Evolutionary conservation across 129 eudicot genomes (phyloP), one percentile per base, ranked within the genome.

Genomic region (Glebionis coronaria): DNA sequence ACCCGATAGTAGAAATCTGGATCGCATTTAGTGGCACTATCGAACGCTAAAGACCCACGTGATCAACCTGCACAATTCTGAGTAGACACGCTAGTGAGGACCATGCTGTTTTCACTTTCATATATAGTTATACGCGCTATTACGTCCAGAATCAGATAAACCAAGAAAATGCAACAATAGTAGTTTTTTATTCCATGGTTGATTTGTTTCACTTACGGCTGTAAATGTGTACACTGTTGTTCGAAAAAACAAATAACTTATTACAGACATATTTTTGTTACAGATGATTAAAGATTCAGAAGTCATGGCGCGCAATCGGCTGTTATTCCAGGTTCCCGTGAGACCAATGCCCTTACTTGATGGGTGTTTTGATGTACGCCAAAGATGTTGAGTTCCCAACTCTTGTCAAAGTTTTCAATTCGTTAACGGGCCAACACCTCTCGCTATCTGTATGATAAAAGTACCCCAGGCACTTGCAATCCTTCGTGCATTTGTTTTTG

Each of bases 401-500:
- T 12, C 69, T 69, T 2, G 80, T 74, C 15, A 80, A 68, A 1
- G 88, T 78, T 53, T 60, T 75, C 28, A 86, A 74, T 45, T 86
- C 84, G 50, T 80, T 15, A 27, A 78, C 82, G 38, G 78, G 47
- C 92, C 92, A 86, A 61, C 92, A 86, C 65, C 75, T 80, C 16
- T 74, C 80, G 7, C 42, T 54, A 55, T 75, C 82, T 12, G 73
- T 72, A 16, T 75, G 69, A 69, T 79, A 82, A 23, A 85, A 85
- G 44, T 82, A 85, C 7, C 83, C 92, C 83, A 79, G 5, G 18
- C 88, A 85, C 82, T 80, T 82, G 63, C 92, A 85, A 63, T 85
- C 92, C 45, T 62, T 62, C 0, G 68, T 76, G 62, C 88, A 83
- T 65, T 69, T 83, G 0, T 31, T 62, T 58, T 65, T 69, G 45